A percentile compares a stretch with the other conserved stretches of the same genome.
phyloP scores from a whole-genome alignment of 108 stramenopile genomes.

The Parietichytrium sp. region DNA sequence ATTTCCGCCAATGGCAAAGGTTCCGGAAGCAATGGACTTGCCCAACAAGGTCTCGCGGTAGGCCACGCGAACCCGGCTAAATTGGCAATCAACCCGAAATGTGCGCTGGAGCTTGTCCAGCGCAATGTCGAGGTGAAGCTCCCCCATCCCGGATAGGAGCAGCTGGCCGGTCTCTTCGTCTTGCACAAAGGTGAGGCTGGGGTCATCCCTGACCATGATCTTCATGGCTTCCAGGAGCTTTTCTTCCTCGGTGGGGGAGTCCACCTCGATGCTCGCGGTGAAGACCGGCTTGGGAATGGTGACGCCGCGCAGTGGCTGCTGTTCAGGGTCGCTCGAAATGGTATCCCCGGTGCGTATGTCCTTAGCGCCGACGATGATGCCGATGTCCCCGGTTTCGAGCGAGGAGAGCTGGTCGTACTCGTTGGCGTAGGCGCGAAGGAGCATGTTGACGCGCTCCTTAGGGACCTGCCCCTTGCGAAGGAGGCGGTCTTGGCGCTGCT shows the following conservation, averaged over 20 bases:
- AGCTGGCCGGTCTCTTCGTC: constrained; percentile 97
- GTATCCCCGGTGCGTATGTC: constrained; percentile 97
- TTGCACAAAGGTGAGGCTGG: constrained; percentile 86
- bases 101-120: constrained; percentile 98
- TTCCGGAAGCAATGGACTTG: background rate
- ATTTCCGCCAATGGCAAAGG: background rate
- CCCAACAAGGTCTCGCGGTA: constrained; percentile 25
- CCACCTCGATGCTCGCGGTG: constrained; percentile 94
- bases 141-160: constrained; percentile 98
- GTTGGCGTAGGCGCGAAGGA: constrained; percentile 97
- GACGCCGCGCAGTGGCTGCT: constrained; percentile 61
- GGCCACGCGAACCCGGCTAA: constrained; percentile 65
- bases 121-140: constrained; percentile 98
- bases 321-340: constrained; percentile 71
- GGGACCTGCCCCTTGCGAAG: background rate
- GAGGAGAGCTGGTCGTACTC: constrained; percentile 84
- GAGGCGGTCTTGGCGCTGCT: background rate
- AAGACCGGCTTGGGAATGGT: constrained; percentile 79
- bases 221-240: constrained; percentile 93
- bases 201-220: constrained; percentile 93
- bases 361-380: constrained; percentile 83
- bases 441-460: constrained; percentile 49
- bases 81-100: constrained; percentile 89
- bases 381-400: constrained; percentile 89
- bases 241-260: constrained; percentile 83